phyloP scores from a whole-genome alignment of 176 grass and related monocot genomes.

The Oryza brachyantha region DNA sequence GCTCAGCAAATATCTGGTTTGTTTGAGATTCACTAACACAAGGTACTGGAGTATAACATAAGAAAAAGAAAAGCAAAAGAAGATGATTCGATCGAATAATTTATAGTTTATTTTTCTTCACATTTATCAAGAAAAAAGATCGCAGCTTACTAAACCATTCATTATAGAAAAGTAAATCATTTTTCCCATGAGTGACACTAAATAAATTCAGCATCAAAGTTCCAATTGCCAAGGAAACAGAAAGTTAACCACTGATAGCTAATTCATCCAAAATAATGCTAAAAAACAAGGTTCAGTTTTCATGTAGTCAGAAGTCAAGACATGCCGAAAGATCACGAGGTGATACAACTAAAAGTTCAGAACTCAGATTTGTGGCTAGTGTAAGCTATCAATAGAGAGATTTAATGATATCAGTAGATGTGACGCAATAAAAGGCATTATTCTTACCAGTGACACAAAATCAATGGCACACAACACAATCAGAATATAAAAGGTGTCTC shows the following conservation, averaged over 20 bases:
- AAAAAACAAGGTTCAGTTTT: background rate
- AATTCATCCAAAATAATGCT: background rate
- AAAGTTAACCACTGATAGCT: background rate
- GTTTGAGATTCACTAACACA: no score
- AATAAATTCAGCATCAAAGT: background rate
- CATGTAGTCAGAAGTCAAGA: background rate
- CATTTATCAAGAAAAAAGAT: conserved; percentile 3
- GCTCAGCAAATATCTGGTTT: no score
- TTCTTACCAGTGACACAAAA: background rate
- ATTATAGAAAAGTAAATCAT: background rate
- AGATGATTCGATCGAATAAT: background rate
- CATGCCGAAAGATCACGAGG: no score
- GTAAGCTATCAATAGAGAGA: background rate
- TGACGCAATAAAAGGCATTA: background rate
- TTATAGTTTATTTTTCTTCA: background rate
- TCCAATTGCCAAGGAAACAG: background rate
- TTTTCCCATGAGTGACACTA: background rate
- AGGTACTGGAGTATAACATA: no score
- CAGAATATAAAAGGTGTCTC: background rate
- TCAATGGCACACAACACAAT: background rate
- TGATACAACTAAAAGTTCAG: background rate
- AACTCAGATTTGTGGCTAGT: background rate
- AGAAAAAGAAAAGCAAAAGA: background rate
- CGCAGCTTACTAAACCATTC: background rate
- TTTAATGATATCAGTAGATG: background rate